These are phyloP conservation scores for Chalciporus chontae DNA, from an alignment of 768 basidiomycete genomes.

Conservation along the genomic window DNA sequence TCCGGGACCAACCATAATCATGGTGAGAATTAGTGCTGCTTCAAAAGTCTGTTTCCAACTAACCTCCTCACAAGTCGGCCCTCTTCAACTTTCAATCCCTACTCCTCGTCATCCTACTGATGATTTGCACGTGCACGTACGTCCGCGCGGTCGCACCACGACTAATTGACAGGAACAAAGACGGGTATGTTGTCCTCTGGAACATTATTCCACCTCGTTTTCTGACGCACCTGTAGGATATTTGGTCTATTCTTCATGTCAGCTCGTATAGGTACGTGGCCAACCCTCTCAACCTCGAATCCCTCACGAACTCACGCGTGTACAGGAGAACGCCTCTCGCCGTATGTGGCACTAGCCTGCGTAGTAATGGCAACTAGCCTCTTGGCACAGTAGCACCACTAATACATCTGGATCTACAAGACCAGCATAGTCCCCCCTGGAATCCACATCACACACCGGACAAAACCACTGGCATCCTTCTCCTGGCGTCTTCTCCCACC, in stretches of 20 bases:
- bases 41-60: background rate
- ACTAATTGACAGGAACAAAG: conserved; percentile 88
- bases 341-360: conserved; percentile 93
- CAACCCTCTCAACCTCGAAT: background rate
- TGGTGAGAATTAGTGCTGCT: conserved; percentile 12
- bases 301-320: background rate
- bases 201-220: background rate
- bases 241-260: conserved; percentile 92
- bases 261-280: conserved; percentile 80
- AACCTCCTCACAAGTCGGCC: conserved; percentile 60
- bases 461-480: too few relatives aligned
- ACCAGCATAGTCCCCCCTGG: background rate
- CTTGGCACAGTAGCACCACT: conserved; percentile 37
- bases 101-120: conserved; percentile 85
- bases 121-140: conserved; percentile 98
- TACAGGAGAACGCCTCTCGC: conserved; percentile 90
- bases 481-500: too few relatives aligned
- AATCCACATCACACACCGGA: too few relatives aligned
- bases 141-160: conserved; percentile 86
- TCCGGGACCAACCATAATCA: conserved; percentile 1
- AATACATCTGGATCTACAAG: background rate
- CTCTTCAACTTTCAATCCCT: conserved; percentile 98
- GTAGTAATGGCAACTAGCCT: conserved; percentile 87
- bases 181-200: conserved; percentile 59
- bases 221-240: conserved; percentile 51